Conservation (phyloP, 202 grass and related monocot genomes). For the Carex arenaria region DNA sequence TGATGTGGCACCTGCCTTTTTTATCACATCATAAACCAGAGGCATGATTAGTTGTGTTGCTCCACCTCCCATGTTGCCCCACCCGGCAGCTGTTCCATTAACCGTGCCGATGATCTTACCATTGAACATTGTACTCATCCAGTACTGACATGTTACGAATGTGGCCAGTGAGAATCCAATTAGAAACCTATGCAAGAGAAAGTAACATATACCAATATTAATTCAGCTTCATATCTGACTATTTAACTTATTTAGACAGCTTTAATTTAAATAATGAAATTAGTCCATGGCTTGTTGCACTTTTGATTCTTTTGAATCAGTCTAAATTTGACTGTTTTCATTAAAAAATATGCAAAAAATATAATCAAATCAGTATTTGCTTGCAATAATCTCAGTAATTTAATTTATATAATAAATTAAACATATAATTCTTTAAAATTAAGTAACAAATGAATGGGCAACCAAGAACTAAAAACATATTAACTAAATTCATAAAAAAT, state of each 20-base stretch:
- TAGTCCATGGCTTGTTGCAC: not conserved
- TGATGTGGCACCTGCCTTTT: constrained; percentile 24
- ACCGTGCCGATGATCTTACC: constrained; percentile 69
- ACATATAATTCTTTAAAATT: not conserved
- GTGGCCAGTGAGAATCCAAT: constrained; percentile 79
- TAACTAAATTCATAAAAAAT: constrained; percentile 6
- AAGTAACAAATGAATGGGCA: not conserved
- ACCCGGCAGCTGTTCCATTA: constrained; percentile 58
- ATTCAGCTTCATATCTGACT: not conserved
- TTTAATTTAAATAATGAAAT: not conserved
- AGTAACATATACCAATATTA: no score
- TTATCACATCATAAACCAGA: constrained; percentile 62
- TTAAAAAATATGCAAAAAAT: not conserved
- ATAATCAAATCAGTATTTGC: not conserved
- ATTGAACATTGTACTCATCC: constrained; percentile 97
- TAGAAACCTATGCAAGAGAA: constrained; percentile 40
- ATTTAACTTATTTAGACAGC: not conserved
- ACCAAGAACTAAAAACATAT: not conserved
- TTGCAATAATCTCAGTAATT: not conserved
- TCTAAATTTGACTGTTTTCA: not conserved
- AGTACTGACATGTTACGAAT: constrained; percentile 85
- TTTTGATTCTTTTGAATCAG: not conserved
- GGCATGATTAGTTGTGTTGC: constrained; percentile 90
- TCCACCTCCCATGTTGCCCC: constrained; percentile 85
- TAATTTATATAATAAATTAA: not conserved